These are phyloP conservation scores for Litchi chinensis DNA, from an alignment of 345 rosid species.

Conservation along the genomic window DNA sequence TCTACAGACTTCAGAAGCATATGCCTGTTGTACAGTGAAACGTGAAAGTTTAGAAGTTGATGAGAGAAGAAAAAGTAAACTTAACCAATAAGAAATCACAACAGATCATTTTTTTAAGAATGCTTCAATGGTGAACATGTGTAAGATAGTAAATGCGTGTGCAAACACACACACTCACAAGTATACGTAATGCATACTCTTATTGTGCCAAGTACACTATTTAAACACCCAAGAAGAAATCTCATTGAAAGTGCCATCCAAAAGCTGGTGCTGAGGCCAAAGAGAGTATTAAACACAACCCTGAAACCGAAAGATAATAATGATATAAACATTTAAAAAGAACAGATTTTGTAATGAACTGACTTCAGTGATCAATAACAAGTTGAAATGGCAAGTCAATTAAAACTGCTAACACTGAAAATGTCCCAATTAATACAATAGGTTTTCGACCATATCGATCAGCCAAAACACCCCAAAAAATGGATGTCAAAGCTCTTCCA, in stretches of 20 bases:
- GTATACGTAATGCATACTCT: constrained; percentile 43
- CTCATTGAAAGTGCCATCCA: constrained; percentile 87
- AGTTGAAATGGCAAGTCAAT: constrained; percentile 2
- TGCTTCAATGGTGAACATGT: not conserved
- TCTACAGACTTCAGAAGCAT: constrained; percentile 69
- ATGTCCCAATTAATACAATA: constrained; percentile 65
- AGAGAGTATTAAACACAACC: constrained; percentile 76
- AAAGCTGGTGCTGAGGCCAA: constrained; percentile 79
- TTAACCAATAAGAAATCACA: not conserved
- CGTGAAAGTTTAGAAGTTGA: not conserved
- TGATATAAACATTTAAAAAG: not conserved
- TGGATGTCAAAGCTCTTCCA: constrained; percentile 87
- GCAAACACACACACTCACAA: too few species aligned
- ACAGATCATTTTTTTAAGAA: not conserved
- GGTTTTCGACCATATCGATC: constrained; percentile 95
- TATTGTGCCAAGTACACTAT: constrained; percentile 85
- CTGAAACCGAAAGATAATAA: constrained; percentile 41
- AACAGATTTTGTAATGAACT: not conserved
- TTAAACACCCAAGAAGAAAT: constrained; percentile 84
- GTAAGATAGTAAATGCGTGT: not conserved
- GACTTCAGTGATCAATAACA: not conserved
- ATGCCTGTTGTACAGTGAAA: constrained; percentile 53
- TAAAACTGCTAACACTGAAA: constrained; percentile 61
- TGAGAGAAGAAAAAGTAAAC: not conserved
- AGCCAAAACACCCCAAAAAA: constrained; percentile 76